These are phyloP conservation scores for Neurospora sp. DNA, from an alignment of 495 filamentous ascomycete species.

Conservation along the genomic window DNA sequence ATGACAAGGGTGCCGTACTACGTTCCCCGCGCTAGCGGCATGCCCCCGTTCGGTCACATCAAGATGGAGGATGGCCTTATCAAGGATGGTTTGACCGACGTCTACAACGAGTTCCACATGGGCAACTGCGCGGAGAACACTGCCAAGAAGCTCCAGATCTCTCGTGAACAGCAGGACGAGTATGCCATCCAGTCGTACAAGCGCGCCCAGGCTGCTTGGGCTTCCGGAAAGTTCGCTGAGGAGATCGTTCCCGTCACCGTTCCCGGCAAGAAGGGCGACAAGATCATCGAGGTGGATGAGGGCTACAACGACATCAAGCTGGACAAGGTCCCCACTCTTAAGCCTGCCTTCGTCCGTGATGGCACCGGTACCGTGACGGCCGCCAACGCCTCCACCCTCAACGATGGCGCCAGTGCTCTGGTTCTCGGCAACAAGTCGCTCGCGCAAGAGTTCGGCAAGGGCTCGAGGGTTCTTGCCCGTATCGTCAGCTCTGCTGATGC, in stretches of 20 bases:
- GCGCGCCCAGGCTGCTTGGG: conserved; percentile 86
- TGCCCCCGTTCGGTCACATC: conserved; percentile 76
- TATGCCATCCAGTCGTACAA: conserved; percentile 85
- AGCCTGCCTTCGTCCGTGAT: conserved; percentile 80
- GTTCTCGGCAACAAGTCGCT: conserved; percentile 70
- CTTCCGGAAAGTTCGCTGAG: conserved; percentile 63
- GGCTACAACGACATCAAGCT: conserved; percentile 74
- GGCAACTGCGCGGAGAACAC: conserved; percentile 95
- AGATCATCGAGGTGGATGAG: conserved; percentile 70
- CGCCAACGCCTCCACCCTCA: conserved; percentile 84
- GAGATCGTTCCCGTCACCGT: conserved; percentile 84
- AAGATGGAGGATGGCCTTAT: conserved; percentile 84
- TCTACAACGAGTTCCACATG: conserved; percentile 96
- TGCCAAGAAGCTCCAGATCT: conserved; percentile 74
- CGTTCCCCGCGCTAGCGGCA: conserved; percentile 59
- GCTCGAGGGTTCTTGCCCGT: conserved; percentile 67
- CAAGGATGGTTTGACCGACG: conserved; percentile 93
- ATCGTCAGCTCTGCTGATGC: conserved; percentile 85
- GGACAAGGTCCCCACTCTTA: conserved; percentile 76
- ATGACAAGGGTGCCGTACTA: conserved; percentile 95
- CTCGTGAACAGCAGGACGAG: conserved; percentile 74
- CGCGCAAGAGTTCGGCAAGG: conserved; percentile 61
- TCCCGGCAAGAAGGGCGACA: conserved; percentile 72
- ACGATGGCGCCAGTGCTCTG: conserved; percentile 88
- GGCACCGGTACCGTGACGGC: conserved; percentile 87